Evolutionary conservation across 306 rosid species (phyloP), one percentile per base, ranked within the genome.

Genomic region (Cicer cuneatum): DNA sequence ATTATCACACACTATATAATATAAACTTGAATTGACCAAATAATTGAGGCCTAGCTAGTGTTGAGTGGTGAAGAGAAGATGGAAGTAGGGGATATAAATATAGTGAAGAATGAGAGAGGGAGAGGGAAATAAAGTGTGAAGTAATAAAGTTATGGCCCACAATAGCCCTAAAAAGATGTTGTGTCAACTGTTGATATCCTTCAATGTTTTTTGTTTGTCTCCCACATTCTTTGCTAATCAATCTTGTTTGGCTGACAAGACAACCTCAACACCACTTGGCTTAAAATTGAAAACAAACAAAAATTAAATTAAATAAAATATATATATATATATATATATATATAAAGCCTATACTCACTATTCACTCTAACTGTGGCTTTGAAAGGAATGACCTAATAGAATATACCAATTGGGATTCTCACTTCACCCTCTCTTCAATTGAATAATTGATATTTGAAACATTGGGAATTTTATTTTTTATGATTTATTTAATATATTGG

Each of bases 121-220:
- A n/a, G n/a, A n/a, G n/a, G n/a, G n/a, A n/a, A n/a, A n/a, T n/a
- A n/a, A n/a, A 52, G 41, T 5, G 38, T 5, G 59, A 14, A 62
- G 49, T 7, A 13, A 53, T 41, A 46, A 13, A 67, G 77, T 39
- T n/a, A 24, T 75, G 87, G 35, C 86, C 93, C 89, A 79, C 73
- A 42, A 19, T 54, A 69, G 66, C 62, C 79, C 83, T 77, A 61
- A 79, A 89, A 82, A 83, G 89, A 86, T 45, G 86, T 75, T 57
- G 33, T 71, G 83, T 87, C 88, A 86, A 87, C 88, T 90, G 87
- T 90, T 83, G 67, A 6, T 78, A 66, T 47, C 81, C 78, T 86
- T 89, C 66, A 35, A 81, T 86, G 96, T 86, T 88, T 89, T 64
- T 79, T 73, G 77, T 43, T 71, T 86, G 98, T 90, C 97, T 85